phyloP scores from a whole-genome alignment of 2,329 filamentous ascomycete species.

The Orbilia oligospora region DNA sequence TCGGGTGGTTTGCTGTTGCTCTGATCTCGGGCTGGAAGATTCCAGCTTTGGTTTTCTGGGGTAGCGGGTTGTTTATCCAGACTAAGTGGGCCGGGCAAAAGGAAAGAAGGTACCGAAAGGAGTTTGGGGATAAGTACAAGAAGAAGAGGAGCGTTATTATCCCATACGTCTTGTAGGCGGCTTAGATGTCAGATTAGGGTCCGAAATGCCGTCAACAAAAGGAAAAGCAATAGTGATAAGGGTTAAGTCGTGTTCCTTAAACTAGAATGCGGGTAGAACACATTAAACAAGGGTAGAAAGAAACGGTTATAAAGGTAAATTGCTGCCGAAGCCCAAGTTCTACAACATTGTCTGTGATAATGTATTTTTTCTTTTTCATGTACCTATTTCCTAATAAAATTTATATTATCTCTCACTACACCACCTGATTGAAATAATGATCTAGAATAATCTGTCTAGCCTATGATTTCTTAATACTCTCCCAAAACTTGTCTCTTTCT shows the following conservation, averaged over 20 bases:
- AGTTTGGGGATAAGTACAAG: conserved; percentile 95
- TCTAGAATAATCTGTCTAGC: neutral
- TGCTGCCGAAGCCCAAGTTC: neutral
- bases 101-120: conserved; percentile 88
- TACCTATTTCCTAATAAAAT: conserved; percentile 23
- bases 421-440: neutral
- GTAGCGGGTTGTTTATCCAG: conserved; percentile 84
- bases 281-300: neutral
- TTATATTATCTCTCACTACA: neutral
- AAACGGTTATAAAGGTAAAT: neutral
- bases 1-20: conserved; percentile 88
- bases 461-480: neutral
- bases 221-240: neutral
- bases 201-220: neutral
- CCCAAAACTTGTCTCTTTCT: conserved; percentile 41
- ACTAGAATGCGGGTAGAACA: neutral
- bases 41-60: conserved; percentile 82
- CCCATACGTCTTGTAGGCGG: conserved; percentile 75
- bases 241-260: neutral
- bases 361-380: conserved; percentile 6
- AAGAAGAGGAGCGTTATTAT: conserved; percentile 89
- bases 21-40: conserved; percentile 81
- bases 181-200: neutral
- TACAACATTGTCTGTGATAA: conserved; percentile 14
- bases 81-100: conserved; percentile 89